Evolutionary conservation across 2,329 filamentous ascomycete genomes (phyloP).

Genomic region (Ophiocordyceps camponoti-leonardi): DNA sequence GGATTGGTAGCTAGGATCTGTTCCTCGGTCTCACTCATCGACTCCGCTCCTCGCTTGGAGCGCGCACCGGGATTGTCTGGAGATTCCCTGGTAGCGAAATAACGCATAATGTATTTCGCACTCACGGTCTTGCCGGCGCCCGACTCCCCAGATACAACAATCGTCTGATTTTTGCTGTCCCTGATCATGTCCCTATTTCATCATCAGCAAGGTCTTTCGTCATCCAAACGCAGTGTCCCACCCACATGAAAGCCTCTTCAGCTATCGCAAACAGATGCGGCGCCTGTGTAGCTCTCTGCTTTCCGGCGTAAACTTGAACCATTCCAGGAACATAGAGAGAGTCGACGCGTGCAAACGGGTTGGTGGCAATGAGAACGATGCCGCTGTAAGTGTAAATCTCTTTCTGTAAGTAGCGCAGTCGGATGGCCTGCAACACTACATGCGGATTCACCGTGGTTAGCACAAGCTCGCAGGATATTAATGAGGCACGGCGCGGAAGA

Average conservation of each 20-base stretch:
- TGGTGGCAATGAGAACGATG: conserved; percentile 95
- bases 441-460: conserved; percentile 6
- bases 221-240: conserved; percentile 3
- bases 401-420: conserved; percentile 91
- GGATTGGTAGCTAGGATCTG: conserved; percentile 96
- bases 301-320: conserved; percentile 98
- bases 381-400: conserved; percentile 99
- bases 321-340: conserved; percentile 97
- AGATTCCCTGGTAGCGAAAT: conserved; percentile 93
- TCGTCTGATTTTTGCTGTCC: conserved; percentile 89
- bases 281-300: conserved; percentile 88
- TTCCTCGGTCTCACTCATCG: conserved; percentile 97
- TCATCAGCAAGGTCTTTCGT: conserved; percentile 16
- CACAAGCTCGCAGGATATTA: neutral
- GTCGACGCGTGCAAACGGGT: conserved; percentile 93
- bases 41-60: conserved; percentile 54
- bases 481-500: neutral
- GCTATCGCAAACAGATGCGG: conserved; percentile 98
- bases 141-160: conserved; percentile 97
- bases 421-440: conserved; percentile 88
- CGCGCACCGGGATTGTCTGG: conserved; percentile 71
- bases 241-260: conserved; percentile 93
- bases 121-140: conserved; percentile 98
- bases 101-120: conserved; percentile 99
- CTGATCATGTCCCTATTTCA: conserved; percentile 79